These are phyloP conservation scores for Zygosaccharomyces gambellarensis DNA, from an alignment of 805 yeast genomes.

Conservation along the genomic window DNA sequence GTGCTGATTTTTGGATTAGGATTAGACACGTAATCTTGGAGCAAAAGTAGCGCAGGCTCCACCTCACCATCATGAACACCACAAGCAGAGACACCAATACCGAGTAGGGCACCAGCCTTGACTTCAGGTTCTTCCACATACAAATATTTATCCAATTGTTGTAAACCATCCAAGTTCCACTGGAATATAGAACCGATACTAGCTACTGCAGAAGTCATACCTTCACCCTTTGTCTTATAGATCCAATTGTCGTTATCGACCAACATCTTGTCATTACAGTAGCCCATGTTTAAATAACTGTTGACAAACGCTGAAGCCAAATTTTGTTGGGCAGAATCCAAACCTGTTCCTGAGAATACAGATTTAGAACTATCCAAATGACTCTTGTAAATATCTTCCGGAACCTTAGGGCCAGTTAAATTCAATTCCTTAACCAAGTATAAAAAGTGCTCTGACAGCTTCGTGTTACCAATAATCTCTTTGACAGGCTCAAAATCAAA, in stretches of 20 bases:
- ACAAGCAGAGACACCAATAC: slow-evolving; percentile 86
- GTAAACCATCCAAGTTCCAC: slow-evolving; percentile 93
- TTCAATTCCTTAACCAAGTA: slow-evolving; percentile 85
- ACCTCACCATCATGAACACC: slow-evolving; percentile 90
- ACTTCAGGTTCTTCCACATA: slow-evolving; percentile 81
- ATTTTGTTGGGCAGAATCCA: slow-evolving; percentile 93
- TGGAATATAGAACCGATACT: slow-evolving; percentile 83
- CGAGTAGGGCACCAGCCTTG: slow-evolving; percentile 94
- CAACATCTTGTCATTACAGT: slow-evolving; percentile 75
- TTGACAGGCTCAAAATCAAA: slow-evolving; percentile 73
- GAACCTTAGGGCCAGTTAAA: slow-evolving; percentile 81
- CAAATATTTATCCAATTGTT: slow-evolving; percentile 79
- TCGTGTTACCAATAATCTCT: slow-evolving; percentile 76
- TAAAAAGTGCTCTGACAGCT: slow-evolving; percentile 69
- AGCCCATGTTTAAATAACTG: slow-evolving; percentile 87
- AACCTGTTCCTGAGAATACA: slow-evolving; percentile 45
- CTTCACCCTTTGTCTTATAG: slow-evolving; percentile 84
- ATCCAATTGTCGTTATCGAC: slow-evolving; percentile 83
- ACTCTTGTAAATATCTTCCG: slow-evolving; percentile 90
- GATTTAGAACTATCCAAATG: slow-evolving; percentile 73
- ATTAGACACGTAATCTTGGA: slow-evolving; percentile 76
- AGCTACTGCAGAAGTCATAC: slow-evolving; percentile 89
- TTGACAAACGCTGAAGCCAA: slow-evolving; percentile 93
- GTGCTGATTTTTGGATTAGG: slow-evolving; percentile 60
- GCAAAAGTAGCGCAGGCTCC: slow-evolving; percentile 81